Percentiles rank a stretch among this genome's conserved stretches.
Conservation (phyloP, 345 rosid species). For the Orychophragmus violaceus region DNA sequence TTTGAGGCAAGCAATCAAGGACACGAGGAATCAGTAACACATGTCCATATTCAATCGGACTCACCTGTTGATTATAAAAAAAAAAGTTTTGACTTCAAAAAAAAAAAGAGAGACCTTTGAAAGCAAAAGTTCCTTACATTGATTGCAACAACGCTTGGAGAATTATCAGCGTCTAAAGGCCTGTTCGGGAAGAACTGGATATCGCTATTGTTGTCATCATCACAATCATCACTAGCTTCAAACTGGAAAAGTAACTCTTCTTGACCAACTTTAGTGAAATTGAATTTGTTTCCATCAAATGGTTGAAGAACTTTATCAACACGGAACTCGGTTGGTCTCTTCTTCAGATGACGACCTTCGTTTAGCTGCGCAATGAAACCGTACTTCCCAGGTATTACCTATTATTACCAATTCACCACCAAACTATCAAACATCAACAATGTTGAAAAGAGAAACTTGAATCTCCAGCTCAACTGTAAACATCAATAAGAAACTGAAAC, state of each 20-base stretch:
- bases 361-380: slow-evolving; percentile 96
- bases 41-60: slow-evolving; percentile 97
- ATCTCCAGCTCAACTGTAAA: background rate
- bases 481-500: background rate
- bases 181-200: slow-evolving; percentile 56
- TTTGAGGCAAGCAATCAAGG: slow-evolving; percentile 89
- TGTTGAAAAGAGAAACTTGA: background rate
- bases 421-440: background rate
- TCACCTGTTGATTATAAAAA: slow-evolving; percentile 62
- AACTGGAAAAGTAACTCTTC: slow-evolving; percentile 97
- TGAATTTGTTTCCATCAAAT: slow-evolving; percentile 84
- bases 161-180: slow-evolving; percentile 55
- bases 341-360: slow-evolving; percentile 90
- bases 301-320: slow-evolving; percentile 93
- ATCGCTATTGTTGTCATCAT: slow-evolving; percentile 31
- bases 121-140: slow-evolving; percentile 42
- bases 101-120: background rate
- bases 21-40: slow-evolving; percentile 82
- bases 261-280: slow-evolving; percentile 89
- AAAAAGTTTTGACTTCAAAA: background rate
- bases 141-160: slow-evolving; percentile 92
- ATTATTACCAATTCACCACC: background rate
- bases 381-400: slow-evolving; percentile 83
- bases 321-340: slow-evolving; percentile 92
- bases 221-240: slow-evolving; percentile 29